A percentile compares a stretch with the other conserved stretches of the same genome.
phyloP scores from a whole-genome alignment of 495 filamentous ascomycete species.

The Penicillium macrosclerotiorum region DNA sequence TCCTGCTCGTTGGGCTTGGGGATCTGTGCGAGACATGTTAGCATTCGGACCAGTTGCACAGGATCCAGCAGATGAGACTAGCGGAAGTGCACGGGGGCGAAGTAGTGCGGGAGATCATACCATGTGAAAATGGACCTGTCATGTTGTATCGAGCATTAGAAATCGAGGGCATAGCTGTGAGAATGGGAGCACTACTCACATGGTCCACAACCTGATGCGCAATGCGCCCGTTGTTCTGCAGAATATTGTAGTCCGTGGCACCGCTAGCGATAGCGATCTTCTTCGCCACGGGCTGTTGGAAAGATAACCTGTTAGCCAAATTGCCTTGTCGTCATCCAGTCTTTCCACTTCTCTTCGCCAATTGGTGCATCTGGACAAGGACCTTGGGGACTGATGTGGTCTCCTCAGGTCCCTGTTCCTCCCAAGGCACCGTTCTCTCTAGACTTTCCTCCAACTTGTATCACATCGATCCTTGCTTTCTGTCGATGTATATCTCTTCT shows the following conservation, averaged over 20 bases:
- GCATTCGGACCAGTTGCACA: background rate
- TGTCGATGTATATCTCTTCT: background rate
- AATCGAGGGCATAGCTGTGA: background rate
- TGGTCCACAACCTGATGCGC: conserved; percentile 97
- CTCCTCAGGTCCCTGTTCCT: background rate
- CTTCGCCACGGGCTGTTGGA: conserved; percentile 74
- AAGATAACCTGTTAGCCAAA: conserved; percentile 6
- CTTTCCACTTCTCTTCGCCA: background rate
- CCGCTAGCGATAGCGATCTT: conserved; percentile 76
- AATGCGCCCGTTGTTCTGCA: conserved; percentile 92
- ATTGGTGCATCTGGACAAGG: conserved; percentile 5
- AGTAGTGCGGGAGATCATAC: conserved; percentile 41
- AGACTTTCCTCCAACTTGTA: background rate
- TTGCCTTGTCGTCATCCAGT: background rate
- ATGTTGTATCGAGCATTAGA: background rate
- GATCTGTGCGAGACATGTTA: conserved; percentile 56
- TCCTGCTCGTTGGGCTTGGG: conserved; percentile 88
- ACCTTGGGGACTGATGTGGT: conserved; percentile 23
- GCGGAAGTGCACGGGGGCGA: background rate
- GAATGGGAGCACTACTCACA: conserved; percentile 55
- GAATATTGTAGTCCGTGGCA: conserved; percentile 80
- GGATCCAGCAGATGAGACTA: no score
- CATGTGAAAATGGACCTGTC: conserved; percentile 89
- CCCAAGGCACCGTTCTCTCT: background rate
- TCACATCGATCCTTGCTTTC: background rate